Conservation (phyloP, 2,329 filamentous ascomycete species). For the Cladosporium austrohemisphaericum region DNA sequence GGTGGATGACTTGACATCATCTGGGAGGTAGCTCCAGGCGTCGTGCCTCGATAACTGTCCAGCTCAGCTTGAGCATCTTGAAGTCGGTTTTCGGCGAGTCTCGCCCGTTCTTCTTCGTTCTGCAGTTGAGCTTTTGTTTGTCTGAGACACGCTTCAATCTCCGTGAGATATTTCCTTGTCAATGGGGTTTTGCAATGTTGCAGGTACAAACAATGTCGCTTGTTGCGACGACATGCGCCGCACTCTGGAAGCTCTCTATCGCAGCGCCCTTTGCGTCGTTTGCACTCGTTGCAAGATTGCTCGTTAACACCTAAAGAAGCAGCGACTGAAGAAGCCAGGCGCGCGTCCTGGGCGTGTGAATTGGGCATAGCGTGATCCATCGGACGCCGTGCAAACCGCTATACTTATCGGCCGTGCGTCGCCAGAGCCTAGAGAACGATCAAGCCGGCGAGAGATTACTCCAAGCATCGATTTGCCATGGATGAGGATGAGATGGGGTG, state of each 20-base stretch:
- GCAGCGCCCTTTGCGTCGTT: constrained; percentile 26
- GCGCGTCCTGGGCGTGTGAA: too few relatives aligned
- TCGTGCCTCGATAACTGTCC: too few relatives aligned
- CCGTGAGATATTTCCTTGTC: constrained; percentile 46
- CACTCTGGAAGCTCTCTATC: constrained; percentile 37
- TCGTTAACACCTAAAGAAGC: constrained; percentile 17
- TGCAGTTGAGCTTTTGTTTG: constrained; percentile 25
- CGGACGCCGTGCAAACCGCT: too few relatives aligned
- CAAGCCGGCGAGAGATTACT: too few relatives aligned
- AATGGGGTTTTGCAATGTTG: constrained; percentile 46
- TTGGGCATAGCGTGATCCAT: too few relatives aligned
- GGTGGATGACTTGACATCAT: constrained; percentile 37
- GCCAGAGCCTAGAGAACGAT: too few relatives aligned
- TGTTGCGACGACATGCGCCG: constrained; percentile 39
- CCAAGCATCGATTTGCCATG: too few relatives aligned
- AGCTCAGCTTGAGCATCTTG: too few relatives aligned
- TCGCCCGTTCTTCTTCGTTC: constrained; percentile 22
- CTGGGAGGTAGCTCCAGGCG: too few relatives aligned
- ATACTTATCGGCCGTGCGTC: too few relatives aligned
- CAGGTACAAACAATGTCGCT: constrained; percentile 48
- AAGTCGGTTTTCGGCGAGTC: constrained; percentile 22
- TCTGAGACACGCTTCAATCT: constrained; percentile 42
- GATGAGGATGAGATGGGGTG: too few relatives aligned
- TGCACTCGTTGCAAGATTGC: constrained; percentile 28
- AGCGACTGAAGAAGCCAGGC: background rate